Percentiles rank a stretch among this genome's conserved stretches.
Conservation (phyloP, 768 basidiomycete genomes). For the Boletus sensibilis region DNA sequence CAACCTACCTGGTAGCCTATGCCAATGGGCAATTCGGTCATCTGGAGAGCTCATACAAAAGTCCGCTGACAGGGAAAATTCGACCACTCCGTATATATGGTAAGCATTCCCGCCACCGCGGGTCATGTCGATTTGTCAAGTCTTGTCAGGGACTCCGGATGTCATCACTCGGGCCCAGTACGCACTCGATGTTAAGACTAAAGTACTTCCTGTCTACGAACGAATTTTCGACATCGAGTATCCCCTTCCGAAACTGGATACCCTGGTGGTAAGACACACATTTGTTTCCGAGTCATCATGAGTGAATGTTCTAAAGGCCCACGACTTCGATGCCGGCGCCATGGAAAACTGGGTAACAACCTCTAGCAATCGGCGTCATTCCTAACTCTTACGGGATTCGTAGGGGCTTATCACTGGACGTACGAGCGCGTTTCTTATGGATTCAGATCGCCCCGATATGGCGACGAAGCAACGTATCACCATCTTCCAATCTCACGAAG, state of each 20-base stretch:
- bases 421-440: conserved; percentile 75
- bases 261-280: conserved; percentile 62
- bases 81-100: conserved; percentile 86
- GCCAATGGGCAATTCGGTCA: conserved; percentile 79
- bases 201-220: conserved; percentile 87
- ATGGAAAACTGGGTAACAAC: conserved; percentile 85
- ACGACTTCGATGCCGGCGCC: conserved; percentile 87
- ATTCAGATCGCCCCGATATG: conserved; percentile 72
- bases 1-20: conserved; percentile 84
- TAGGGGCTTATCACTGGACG: conserved; percentile 87
- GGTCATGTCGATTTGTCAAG: neutral
- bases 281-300: neutral
- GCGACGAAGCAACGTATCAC: conserved; percentile 79
- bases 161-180: conserved; percentile 82
- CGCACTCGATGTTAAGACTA: conserved; percentile 82
- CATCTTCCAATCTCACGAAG: conserved; percentile 78
- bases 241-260: conserved; percentile 93
- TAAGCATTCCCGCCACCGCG: conserved; percentile 29
- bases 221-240: conserved; percentile 89
- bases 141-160: conserved; percentile 66
- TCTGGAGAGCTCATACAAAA: conserved; percentile 72
- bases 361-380: neutral
- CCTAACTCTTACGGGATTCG: conserved; percentile 1
- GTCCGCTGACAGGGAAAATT: conserved; percentile 76
- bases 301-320: conserved; percentile 43